A percentile compares a stretch with the other conserved stretches of the same genome.
Evolutionary conservation across 192 early-diverging fungal genomes (phyloP).

Genomic region (Backusella tuberculispora): DNA sequence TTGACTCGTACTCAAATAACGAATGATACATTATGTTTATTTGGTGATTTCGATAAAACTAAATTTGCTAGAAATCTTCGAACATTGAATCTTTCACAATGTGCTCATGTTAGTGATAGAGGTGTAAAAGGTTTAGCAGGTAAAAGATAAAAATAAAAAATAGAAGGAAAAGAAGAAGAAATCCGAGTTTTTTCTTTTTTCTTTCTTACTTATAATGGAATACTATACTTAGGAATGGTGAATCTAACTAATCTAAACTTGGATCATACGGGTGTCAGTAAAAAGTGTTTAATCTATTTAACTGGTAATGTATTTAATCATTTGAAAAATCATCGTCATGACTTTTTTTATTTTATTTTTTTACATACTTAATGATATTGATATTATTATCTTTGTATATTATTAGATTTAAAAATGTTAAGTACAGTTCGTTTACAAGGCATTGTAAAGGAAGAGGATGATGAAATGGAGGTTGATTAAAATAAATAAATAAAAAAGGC

Average conservation of each 20-base stretch:
- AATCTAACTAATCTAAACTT: conserved; percentile 43
- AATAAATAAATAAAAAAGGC: background rate
- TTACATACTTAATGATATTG: background rate
- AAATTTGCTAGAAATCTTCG: conserved; percentile 14
- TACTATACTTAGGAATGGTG: conserved; percentile 12
- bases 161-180: background rate
- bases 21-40: conserved; percentile 17
- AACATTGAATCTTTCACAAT: conserved; percentile 28
- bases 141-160: conserved; percentile 7
- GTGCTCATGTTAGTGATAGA: conserved; percentile 19
- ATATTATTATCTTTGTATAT: background rate
- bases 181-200: background rate
- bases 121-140: conserved; percentile 29
- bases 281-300: conserved; percentile 22
- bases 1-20: conserved; percentile 39
- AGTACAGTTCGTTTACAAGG: conserved; percentile 17
- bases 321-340: background rate
- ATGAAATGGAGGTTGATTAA: conserved; percentile 15
- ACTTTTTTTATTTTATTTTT: background rate
- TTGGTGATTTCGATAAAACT: conserved; percentile 27
- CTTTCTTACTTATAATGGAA: background rate
- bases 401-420: conserved; percentile 15
- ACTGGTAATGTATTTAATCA: background rate
- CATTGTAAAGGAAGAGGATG: conserved; percentile 20
- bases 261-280: conserved; percentile 45